Evolutionary conservation across 495 filamentous ascomycete species (phyloP), one percentile per base, ranked within the genome.

Genomic region (Elaphomyces granulatus): DNA sequence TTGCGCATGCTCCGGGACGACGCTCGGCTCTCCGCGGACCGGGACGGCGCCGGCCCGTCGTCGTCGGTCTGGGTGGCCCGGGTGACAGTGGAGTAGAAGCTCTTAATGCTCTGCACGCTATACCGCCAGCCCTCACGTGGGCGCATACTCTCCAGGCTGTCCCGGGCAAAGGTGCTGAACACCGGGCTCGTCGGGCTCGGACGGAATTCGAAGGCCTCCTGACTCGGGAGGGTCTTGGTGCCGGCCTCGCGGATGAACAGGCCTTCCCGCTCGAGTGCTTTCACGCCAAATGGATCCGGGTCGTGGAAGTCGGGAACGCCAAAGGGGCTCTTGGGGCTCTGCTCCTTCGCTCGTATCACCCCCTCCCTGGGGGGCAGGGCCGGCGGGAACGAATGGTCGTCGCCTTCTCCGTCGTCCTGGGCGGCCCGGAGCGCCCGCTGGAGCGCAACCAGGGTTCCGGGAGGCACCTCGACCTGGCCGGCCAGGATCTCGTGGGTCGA

Each of bases 241-340:
- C 83, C 84, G 12, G 86, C 86, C 64, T 93, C 87, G 33, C 81
- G 71, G 47, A 94, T 87, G 48, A 86, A 80, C 34, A 94, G 66
- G 7, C 87, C 87, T 48, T 81, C 78, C 47, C 81, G 77, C 57
- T 90, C 81, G 30, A 94, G 60, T 20, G 87, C 85, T 20, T 82
- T 74, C 15, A 94, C 82, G 15, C 87, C 87, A 51, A 80, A 94
- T 10, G 87, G 87, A 54, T 94, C 87, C 19, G 87, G 85, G 33
- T 85, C 80, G 31, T 73, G 68, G 2, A 63, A 54, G 32, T 78
- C 77, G 2, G 86, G 87, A 12, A 94, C 63, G 2, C 87, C 85
- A 55, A 94, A 94, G 4, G 60, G 48, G 15, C 55, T 53, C 9
- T 52, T 55, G 6, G 6, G 6, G 1, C 51, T 21, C 3, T 38